Conservation (phyloP, 148 eudicot genomes). For the Rhododendron ferrugineum region DNA sequence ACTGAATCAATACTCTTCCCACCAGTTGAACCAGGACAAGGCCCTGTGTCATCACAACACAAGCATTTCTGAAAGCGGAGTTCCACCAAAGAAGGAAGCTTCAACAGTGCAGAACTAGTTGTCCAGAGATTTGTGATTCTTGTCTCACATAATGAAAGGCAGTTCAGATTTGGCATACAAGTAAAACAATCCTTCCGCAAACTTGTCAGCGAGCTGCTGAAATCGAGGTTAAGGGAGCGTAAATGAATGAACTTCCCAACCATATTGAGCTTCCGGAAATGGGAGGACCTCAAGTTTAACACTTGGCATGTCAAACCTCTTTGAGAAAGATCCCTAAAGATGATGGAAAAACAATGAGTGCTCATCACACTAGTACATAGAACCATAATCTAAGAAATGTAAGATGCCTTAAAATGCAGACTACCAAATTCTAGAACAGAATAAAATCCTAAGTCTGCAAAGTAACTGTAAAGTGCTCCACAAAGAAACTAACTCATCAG, state of each 20-base stretch:
- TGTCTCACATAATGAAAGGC: slow-evolving; percentile 49
- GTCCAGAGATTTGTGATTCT: slow-evolving; percentile 55
- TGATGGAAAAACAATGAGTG: background rate
- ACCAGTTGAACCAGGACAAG: slow-evolving; percentile 20
- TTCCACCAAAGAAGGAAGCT: slow-evolving; percentile 45
- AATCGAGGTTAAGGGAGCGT: slow-evolving; percentile 50
- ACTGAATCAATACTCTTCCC: slow-evolving; percentile 19
- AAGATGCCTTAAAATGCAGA: background rate
- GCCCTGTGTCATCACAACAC: slow-evolving; percentile 13
- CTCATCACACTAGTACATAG: background rate
- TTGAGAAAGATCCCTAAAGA: slow-evolving; percentile 40
- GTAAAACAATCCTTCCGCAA: slow-evolving; percentile 50
- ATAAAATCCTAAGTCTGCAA: background rate
- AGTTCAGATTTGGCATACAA: slow-evolving; percentile 47
- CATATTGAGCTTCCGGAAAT: slow-evolving; percentile 51
- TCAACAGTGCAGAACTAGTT: slow-evolving; percentile 40
- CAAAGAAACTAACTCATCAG: background rate
- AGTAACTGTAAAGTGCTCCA: background rate
- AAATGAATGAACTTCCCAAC: slow-evolving; percentile 36
- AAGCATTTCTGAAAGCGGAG: slow-evolving; percentile 45
- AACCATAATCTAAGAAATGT: background rate
- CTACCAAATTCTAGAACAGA: background rate
- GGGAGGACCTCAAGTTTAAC: slow-evolving; percentile 40
- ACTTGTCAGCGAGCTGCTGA: slow-evolving; percentile 46
- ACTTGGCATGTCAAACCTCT: slow-evolving; percentile 42